Evolutionary conservation across 495 filamentous ascomycete species (phyloP).

Genomic region (Venustampulla echinocandica): DNA sequence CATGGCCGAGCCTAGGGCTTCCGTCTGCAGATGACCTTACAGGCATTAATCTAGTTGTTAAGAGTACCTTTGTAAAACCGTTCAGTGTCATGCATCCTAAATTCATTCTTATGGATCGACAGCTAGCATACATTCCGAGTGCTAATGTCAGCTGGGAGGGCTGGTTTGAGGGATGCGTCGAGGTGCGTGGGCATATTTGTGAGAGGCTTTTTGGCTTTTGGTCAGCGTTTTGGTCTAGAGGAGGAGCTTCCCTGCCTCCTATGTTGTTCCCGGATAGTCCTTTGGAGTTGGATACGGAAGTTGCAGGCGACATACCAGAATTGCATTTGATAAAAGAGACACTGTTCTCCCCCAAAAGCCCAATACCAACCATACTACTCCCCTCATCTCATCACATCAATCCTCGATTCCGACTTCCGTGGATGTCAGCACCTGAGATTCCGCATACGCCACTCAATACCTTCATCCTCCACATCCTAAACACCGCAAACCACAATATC

Average conservation of each 20-base stretch:
- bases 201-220: slow-evolving; percentile 50
- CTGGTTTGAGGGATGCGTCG: slow-evolving; percentile 65
- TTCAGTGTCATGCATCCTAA: slow-evolving; percentile 75
- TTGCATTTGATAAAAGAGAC: slow-evolving; percentile 3
- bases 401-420: slow-evolving; percentile 44
- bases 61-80: slow-evolving; percentile 62
- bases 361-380: slow-evolving; percentile 44
- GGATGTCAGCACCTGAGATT: slow-evolving; percentile 26
- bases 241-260: slow-evolving; percentile 18
- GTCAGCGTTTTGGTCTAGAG: slow-evolving; percentile 42
- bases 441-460: slow-evolving; percentile 60
- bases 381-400: slow-evolving; percentile 61
- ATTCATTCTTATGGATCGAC: slow-evolving; percentile 60
- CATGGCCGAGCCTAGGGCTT: slow-evolving; percentile 52
- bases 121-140: slow-evolving; percentile 51
- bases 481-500: slow-evolving; percentile 41
- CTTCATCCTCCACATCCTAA: slow-evolving; percentile 47
- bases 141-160: slow-evolving; percentile 70
- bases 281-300: background rate
- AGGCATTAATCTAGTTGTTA: slow-evolving; percentile 54
- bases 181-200: slow-evolving; percentile 48
- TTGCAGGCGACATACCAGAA: background rate
- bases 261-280: background rate
- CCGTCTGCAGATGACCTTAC: slow-evolving; percentile 41
- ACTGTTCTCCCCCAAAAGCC: slow-evolving; percentile 3